phyloP scores from a whole-genome alignment of 257 asterid genomes.

The Cynanchum wilfordii region DNA sequence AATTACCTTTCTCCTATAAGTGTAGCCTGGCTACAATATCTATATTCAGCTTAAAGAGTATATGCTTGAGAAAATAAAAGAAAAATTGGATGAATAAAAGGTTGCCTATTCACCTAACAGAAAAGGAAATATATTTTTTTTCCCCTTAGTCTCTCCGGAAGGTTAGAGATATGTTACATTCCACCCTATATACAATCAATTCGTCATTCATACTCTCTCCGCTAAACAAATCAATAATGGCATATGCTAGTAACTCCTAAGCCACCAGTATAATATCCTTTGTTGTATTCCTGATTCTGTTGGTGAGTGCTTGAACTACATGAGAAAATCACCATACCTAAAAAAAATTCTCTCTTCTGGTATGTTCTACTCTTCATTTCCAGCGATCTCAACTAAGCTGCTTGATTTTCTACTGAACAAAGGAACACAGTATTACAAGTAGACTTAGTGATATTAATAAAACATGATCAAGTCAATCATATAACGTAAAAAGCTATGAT shows the following conservation, averaged over 20 bases:
- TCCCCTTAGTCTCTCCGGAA: not conserved
- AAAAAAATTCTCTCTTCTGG: not conserved
- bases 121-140: not conserved
- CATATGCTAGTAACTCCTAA: not conserved
- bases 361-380: conserved; percentile 1
- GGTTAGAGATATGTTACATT: conserved; percentile 4
- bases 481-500: not conserved
- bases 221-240: not conserved
- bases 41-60: not conserved
- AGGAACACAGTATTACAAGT: conserved; percentile 3
- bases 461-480: not conserved
- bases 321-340: not conserved
- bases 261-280: not conserved
- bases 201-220: not conserved
- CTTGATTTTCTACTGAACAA: conserved; percentile 6
- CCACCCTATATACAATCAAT: not conserved
- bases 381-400: not conserved
- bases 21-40: not conserved
- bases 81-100: not conserved
- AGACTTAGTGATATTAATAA: not conserved
- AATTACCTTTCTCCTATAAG: not conserved
- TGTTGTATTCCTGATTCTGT: conserved; percentile 12
- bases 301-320: conserved; percentile 7
- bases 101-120: not conserved
- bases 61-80: not conserved